These are phyloP conservation scores for Pseudozyma sp. DNA, from an alignment of 1,284 basidiomycete genomes.

Conservation along the genomic window DNA sequence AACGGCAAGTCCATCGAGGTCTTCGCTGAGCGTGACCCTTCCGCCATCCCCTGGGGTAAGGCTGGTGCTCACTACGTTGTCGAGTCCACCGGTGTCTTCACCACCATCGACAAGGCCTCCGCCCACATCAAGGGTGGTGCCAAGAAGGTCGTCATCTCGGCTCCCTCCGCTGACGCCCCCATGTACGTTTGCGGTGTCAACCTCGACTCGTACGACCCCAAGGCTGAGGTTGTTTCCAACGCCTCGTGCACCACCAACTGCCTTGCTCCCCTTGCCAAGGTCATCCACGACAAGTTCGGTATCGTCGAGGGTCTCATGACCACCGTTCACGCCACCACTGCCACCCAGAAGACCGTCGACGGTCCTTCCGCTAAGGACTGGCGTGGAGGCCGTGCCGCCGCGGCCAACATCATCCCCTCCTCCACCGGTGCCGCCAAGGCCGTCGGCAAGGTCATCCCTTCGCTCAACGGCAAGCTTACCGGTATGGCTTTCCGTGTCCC, in stretches of 20 bases:
- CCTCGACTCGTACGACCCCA: constrained; percentile 90
- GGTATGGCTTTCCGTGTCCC: constrained; percentile 98
- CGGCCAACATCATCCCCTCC: constrained; percentile 99
- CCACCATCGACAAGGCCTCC: constrained; percentile 86
- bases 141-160: constrained; percentile 99
- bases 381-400: constrained; percentile 92
- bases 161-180: constrained; percentile 96
- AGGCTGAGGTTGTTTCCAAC: constrained; percentile 93
- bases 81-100: constrained; percentile 99
- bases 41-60: constrained; percentile 84
- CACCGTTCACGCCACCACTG: constrained; percentile 85
- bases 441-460: constrained; percentile 98
- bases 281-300: constrained; percentile 85
- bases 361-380: constrained; percentile 73
- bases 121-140: constrained; percentile 98
- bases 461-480: constrained; percentile 93
- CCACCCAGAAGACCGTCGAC: constrained; percentile 99
- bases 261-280: constrained; percentile 96
- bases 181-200: constrained; percentile 91
- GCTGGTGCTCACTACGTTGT: constrained; percentile 92
- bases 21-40: constrained; percentile 85
- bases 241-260: constrained; percentile 99
- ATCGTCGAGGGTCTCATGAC: constrained; percentile 83
- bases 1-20: constrained; percentile 84
- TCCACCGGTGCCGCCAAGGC: constrained; percentile 98